A percentile compares a stretch with the other conserved stretches of the same genome.
Conservation (phyloP, 192 early-diverging fungal genomes). For the Coemansia sp. region DNA sequence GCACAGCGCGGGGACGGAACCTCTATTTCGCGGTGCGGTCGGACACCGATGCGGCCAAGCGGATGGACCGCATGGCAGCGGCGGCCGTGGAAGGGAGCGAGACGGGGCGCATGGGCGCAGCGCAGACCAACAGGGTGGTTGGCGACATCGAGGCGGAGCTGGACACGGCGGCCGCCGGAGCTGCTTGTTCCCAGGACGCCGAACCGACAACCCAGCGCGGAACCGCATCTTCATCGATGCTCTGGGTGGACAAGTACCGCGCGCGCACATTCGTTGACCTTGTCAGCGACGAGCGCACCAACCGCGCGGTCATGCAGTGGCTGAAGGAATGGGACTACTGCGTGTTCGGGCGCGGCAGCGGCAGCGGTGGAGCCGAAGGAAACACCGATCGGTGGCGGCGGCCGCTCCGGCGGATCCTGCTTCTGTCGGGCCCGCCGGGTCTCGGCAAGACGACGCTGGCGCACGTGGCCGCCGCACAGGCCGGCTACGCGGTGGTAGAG, state of each 20-base stretch:
- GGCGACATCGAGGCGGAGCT: slow-evolving; percentile 37
- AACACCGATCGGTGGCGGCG: slow-evolving; percentile 41
- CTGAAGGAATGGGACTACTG: slow-evolving; percentile 97
- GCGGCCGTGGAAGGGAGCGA: background rate
- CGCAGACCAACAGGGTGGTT: slow-evolving; percentile 38
- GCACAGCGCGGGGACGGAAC: slow-evolving; percentile 23
- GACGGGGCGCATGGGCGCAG: slow-evolving; percentile 25
- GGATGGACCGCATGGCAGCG: slow-evolving; percentile 11
- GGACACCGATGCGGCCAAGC: slow-evolving; percentile 19
- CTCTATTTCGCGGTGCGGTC: slow-evolving; percentile 38
- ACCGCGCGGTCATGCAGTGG: slow-evolving; percentile 89
- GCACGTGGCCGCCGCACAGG: slow-evolving; percentile 85
- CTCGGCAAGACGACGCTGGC: slow-evolving; percentile 97
- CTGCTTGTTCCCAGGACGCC: slow-evolving; percentile 1
- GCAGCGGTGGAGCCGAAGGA: background rate
- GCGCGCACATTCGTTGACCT: slow-evolving; percentile 82
- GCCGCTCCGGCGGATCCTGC: slow-evolving; percentile 56
- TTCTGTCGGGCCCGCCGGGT: slow-evolving; percentile 90
- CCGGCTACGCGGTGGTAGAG: slow-evolving; percentile 89
- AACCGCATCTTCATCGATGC: too few species aligned
- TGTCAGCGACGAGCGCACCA: slow-evolving; percentile 87
- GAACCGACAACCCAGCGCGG: background rate
- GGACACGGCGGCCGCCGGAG: slow-evolving; percentile 13
- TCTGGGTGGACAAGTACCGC: slow-evolving; percentile 94
- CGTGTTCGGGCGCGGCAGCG: slow-evolving; percentile 66